Evolutionary conservation across 2,329 filamentous ascomycete species (phyloP).

Genomic region (Exophiala alcalophila): DNA sequence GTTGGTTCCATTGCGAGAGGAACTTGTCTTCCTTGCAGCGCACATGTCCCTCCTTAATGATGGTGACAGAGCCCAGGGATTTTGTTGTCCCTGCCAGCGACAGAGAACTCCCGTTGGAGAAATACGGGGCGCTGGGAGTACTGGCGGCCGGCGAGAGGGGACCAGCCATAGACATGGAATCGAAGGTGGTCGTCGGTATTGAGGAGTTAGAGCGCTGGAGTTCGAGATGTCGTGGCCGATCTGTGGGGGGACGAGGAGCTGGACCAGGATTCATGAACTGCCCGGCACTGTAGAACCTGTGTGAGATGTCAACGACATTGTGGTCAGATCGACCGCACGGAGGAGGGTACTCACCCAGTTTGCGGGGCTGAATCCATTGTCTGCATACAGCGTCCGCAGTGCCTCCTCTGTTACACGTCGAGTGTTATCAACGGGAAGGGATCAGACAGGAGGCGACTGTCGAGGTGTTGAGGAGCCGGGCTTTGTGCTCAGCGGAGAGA

Average conservation of each 20-base stretch:
- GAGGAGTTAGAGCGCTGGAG: conserved; percentile 71
- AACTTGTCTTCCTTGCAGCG: conserved; percentile 74
- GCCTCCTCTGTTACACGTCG: conserved; percentile 12
- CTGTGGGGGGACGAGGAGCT: conserved; percentile 82
- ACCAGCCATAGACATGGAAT: conserved; percentile 66
- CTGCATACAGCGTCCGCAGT: conserved; percentile 3
- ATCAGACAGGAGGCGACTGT: conserved; percentile 15
- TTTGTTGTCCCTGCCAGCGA: conserved; percentile 59
- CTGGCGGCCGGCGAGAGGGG: conserved; percentile 61
- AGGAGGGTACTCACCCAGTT: conserved; percentile 17
- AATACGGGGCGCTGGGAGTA: conserved; percentile 60
- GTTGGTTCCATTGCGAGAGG: conserved; percentile 83
- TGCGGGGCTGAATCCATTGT: conserved; percentile 25
- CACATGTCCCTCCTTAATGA: conserved; percentile 64
- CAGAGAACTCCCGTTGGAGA: conserved; percentile 69
- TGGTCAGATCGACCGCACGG: background rate
- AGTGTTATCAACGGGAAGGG: conserved; percentile 6
- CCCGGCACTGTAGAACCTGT: conserved; percentile 59
- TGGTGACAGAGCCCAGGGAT: conserved; percentile 63
- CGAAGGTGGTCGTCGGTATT: conserved; percentile 68
- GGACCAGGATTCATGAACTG: conserved; percentile 97
- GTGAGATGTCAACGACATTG: conserved; percentile 10
- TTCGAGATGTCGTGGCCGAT: conserved; percentile 71
- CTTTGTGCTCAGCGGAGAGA: conserved; percentile 19
- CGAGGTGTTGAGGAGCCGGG: too few species aligned